Evolutionary conservation across 495 filamentous ascomycete species (phyloP).

Genomic region (Delitschia confertaspora): DNA sequence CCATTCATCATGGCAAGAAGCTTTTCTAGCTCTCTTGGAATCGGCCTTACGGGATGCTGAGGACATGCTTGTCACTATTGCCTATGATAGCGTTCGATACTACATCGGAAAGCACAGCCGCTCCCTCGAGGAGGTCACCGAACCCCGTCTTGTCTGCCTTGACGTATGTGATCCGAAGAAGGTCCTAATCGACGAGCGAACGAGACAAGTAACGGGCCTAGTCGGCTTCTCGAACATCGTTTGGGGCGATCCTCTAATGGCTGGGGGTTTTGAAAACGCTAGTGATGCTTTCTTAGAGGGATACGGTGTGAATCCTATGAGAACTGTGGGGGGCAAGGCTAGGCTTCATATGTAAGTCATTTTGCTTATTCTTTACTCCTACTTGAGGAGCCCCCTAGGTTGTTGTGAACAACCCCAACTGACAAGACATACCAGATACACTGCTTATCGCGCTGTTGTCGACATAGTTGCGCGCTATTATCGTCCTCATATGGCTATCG

Average conservation of each 20-base stretch:
- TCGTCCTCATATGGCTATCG: conserved; percentile 27
- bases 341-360: conserved; percentile 47
- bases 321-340: conserved; percentile 21
- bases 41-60: conserved; percentile 58
- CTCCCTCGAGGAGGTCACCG: conserved; percentile 47
- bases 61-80: conserved; percentile 57
- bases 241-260: conserved; percentile 53
- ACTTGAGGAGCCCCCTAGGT: no score
- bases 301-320: conserved; percentile 32
- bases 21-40: conserved; percentile 54
- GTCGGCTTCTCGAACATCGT: conserved; percentile 45
- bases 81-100: conserved; percentile 54
- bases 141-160: conserved; percentile 50
- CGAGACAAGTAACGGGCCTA: conserved; percentile 35
- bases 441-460: conserved; percentile 32
- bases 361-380: conserved; percentile 38
- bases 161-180: conserved; percentile 48
- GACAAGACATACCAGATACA: conserved; percentile 44
- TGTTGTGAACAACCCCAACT: neutral
- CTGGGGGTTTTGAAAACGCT: conserved; percentile 41
- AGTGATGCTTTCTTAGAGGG: conserved; percentile 42
- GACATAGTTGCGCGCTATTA: conserved; percentile 31
- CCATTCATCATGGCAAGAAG: conserved; percentile 50
- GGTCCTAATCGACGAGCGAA: conserved; percentile 48
- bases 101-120: conserved; percentile 41